Evolutionary conservation across 768 basidiomycete genomes (phyloP), one percentile per base, ranked within the genome.

Genomic region (Suillus discolor): DNA sequence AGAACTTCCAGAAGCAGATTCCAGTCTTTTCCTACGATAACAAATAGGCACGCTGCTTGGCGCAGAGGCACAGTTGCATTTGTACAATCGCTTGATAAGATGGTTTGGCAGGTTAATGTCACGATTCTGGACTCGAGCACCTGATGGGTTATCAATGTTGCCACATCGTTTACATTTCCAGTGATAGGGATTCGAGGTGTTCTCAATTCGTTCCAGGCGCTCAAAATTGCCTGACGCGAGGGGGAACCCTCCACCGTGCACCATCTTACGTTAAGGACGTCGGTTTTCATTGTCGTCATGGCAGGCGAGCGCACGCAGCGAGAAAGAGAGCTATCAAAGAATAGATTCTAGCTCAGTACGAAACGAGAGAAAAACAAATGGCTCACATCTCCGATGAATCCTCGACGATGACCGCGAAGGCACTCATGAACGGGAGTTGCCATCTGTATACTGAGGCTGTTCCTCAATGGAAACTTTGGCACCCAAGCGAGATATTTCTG

Each of bases 401-500:
- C n/a, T n/a, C n/a, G n/a, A n/a, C 31, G 16, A 51, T 28, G 23
- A 25, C 25, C 15, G 25, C 2, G 8, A 16, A 16, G 16, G 16
- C 47, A 57, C 5, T 28, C 11, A 28, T 60, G 1, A 12, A 18
- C 42, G 8, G 18, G 25, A 42, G 25, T 11, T 60, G 6, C 18
- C 18, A 42, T 42, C 41, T 7, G 41, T 25, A 12, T 66, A 42
- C 36, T 65, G 61, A 15, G 67, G 49, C 36, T 65, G 61, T 23
- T 63, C 70, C 66, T 90, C 89, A 23, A 83, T 74, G 6, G 88
- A 83, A 9, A 90, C 83, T 70, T 93, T 89, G 3, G 89, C 83
- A 6, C 86, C 85, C 15, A 95, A 82, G 42, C 93, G 82, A 18
- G 93, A 94, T 38, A 95, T 94, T 71, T 95, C 93, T 9, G 91